Base-by-base conservation (phyloP, 2,329 filamentous ascomycete genomes). In the Phialophora macrospora region DNA sequence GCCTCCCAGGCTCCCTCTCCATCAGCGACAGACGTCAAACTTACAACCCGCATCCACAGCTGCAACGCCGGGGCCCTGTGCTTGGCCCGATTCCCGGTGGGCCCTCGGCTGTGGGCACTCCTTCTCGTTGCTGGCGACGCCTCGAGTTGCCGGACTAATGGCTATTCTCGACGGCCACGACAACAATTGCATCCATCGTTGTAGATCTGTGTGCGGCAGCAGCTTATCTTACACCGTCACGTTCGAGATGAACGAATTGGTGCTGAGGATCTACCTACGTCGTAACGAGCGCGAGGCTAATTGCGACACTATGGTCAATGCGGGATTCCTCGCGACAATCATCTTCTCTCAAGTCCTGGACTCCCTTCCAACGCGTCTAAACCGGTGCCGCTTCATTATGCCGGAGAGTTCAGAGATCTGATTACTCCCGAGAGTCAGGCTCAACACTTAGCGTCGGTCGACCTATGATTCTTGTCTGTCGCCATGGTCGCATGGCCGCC, bases 41-140 rank as follows among this genome's bases (percentile, higher is more conserved):
- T 44, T 44, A 44, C 44, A 52, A 41, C 30, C 46, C 46, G 46
- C 46, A 60, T 60, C 58, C 58, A 60, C 58, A 51, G 9, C 51
- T 32, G 32, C 28, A 60, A 52, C 57, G 30, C 46, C 57, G 57
- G 57, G 32, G 28, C 28, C 49, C 28, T 55, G 2, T 28, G 52
- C 52, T 55, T 55, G 52, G 52, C 28, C 28, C 28, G n/a, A 26
- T 28, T 20, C 28, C 28, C 24, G 52, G 52, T 55, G 52, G 52
- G 11, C 52, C 52, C 5, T 55, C 52, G 52, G 17, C 52, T 34
- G 52, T 55, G 52, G 52, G 28, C n/a, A 14, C 28, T 20, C 26
- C 11, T 34, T 55, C n/a, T 55, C 28, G 52, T 28, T 14, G 28
- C 24, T n/a, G 24, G 34, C 26, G 24, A 55, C n/a, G 49, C n/a